Evolutionary conservation across 352 stramenopile genomes (phyloP), one percentile per base, ranked within the genome.

Genomic region (Phytophthora tubulina): DNA sequence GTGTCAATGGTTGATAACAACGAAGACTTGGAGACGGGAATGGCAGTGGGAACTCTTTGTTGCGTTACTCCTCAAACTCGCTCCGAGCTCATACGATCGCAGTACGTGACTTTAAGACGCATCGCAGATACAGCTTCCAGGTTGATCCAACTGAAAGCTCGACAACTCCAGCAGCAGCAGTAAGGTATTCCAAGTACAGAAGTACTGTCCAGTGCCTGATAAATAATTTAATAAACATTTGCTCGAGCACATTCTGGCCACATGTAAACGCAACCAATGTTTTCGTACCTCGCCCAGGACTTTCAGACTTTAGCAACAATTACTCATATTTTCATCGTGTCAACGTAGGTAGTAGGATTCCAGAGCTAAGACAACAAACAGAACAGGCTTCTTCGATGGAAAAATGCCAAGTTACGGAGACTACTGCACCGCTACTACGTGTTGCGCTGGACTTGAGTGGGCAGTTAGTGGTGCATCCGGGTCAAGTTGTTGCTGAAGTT

Each of bases 21-120:
- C 4, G 36, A 33, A 7, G 33, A 27, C 30, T 42, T 13, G 14
- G 21, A 61, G 45, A 65, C 46, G 9, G 33, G 64, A 53, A 54
- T 71, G 39, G 3, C 53, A n/a, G 50, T 80, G n/a, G 76, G 64
- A 5, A 76, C 63, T 6, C 39, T 83, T 10, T 83, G 76, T 39
- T 80, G 73, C 21, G 38, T 80, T 27, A 60, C 60, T 21, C 51
- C 35, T 3, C 38, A 65, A 44, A 36, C 69, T 15, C 73, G 58
- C 1, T 35, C 54, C 7, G 69, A 80, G 17, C 39, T 80, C 21
- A 69, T 59, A 14, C 65, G 59, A 4, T 67, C 69, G 9, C 76
- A 83, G 44, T 83, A 81, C 41, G 49, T 60, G 3, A 62, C 42
- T 1, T 36, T 81, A 21, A 61, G 42, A 15, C 51, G 45, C 4